phyloP scores from a whole-genome alignment of 441 rosid genomes.

The Erodium texanum region DNA sequence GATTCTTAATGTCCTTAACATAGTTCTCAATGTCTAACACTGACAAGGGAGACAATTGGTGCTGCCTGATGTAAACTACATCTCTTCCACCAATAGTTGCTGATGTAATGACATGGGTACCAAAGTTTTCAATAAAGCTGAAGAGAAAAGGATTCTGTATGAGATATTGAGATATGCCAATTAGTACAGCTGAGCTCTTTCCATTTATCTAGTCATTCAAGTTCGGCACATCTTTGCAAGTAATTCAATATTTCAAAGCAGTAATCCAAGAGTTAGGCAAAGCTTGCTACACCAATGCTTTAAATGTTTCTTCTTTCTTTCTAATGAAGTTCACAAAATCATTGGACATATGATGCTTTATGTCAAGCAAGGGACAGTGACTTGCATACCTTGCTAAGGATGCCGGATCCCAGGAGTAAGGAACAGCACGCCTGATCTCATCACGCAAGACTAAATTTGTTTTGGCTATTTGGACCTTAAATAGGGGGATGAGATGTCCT shows the following conservation, averaged over 20 bases:
- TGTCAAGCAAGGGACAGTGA: neutral
- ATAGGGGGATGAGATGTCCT: slow-evolving; percentile 48
- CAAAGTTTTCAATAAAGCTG: slow-evolving; percentile 73
- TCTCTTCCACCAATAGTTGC: slow-evolving; percentile 73
- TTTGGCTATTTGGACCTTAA: slow-evolving; percentile 36
- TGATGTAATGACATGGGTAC: slow-evolving; percentile 67
- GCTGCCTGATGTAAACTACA: slow-evolving; percentile 64
- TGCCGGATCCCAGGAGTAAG: slow-evolving; percentile 71
- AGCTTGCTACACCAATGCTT: too few species aligned
- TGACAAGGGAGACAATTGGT: slow-evolving; percentile 54
- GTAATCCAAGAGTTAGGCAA: too few species aligned
- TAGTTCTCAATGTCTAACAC: slow-evolving; percentile 50
- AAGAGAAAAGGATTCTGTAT: slow-evolving; percentile 12
- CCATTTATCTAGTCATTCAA: too few species aligned
- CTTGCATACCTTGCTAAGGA: slow-evolving; percentile 52
- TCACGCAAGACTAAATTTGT: slow-evolving; percentile 34
- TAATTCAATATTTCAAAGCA: too few species aligned
- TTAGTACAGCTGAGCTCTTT: too few species aligned
- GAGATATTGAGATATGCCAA: neutral
- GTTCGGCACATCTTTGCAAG: too few species aligned
- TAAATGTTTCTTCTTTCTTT: too few species aligned
- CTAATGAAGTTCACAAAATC: too few species aligned
- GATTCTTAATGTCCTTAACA: slow-evolving; percentile 45
- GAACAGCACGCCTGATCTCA: slow-evolving; percentile 56
- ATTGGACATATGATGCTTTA: neutral